These are phyloP conservation scores for Castanospermum australe DNA, from an alignment of 306 rosid genomes.

Conservation along the genomic window DNA sequence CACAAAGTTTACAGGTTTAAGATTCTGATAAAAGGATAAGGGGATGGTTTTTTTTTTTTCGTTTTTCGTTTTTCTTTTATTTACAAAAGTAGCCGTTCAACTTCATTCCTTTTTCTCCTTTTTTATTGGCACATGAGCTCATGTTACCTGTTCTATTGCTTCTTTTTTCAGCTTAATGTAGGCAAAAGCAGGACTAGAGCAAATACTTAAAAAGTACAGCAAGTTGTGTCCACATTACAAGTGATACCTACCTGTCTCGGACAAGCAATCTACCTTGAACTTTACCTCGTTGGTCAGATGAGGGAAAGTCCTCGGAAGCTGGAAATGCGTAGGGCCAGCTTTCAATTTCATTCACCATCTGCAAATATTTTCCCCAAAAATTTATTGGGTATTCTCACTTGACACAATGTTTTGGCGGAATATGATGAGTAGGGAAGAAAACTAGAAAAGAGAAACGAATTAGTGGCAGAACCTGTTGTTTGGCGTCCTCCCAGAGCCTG, in stretches of 20 bases:
- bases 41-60: not conserved
- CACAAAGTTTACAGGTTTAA: not conserved
- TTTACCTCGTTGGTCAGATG: conserved; percentile 53
- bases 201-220: too few species aligned
- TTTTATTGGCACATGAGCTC: not conserved
- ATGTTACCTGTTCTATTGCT: not conserved
- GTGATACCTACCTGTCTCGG: conserved; percentile 51
- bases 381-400: not conserved
- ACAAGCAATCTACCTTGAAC: conserved; percentile 68
- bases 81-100: not conserved
- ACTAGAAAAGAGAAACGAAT: not conserved
- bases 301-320: conserved; percentile 68
- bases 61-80: not conserved
- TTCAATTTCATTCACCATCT: conserved; percentile 68
- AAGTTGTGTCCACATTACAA: too few species aligned
- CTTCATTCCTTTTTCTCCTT: too few species aligned
- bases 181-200: not conserved
- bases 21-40: not conserved
- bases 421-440: not conserved
- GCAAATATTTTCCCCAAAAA: not conserved
- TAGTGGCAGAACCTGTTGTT: conserved; percentile 53
- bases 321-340: conserved; percentile 87
- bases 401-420: not conserved
- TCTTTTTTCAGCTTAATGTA: not conserved
- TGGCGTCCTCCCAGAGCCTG: conserved; percentile 75